Conservation (phyloP, 768 basidiomycete genomes). For the Neoboletus subvelutipes region DNA sequence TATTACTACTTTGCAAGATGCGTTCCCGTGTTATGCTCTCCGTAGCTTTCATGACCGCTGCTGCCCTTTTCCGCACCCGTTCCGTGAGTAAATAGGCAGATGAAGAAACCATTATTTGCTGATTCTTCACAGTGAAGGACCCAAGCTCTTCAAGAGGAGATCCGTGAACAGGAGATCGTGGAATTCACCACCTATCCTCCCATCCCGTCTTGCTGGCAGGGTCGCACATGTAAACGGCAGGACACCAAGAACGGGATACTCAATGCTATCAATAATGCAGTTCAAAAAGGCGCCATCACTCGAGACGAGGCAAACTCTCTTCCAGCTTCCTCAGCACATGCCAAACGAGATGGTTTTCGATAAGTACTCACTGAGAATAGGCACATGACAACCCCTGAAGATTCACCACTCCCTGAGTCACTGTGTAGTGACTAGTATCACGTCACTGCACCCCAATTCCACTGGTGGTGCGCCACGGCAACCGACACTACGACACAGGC, state of each 20-base stretch:
- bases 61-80: conserved; percentile 4
- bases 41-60: conserved; percentile 2
- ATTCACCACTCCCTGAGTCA: not conserved
- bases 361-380: not conserved
- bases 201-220: conserved; percentile 1
- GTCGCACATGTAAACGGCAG: not conserved
- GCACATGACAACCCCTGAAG: not conserved
- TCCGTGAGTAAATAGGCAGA: not conserved
- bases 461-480: not conserved
- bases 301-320: not conserved
- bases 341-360: not conserved
- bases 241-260: not conserved
- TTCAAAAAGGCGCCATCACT: not conserved
- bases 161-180: not conserved
- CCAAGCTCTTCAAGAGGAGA: not conserved
- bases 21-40: conserved; percentile 3
- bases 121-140: not conserved
- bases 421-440: too few species aligned
- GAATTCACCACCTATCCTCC: conserved; percentile 11
- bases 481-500: not conserved
- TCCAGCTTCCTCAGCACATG: not conserved
- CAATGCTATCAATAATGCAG: not conserved
- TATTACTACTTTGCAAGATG: conserved; percentile 11
- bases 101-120: not conserved
- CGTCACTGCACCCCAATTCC: not conserved